Evolutionary conservation across 2,329 filamentous ascomycete genomes (phyloP).

Genomic region (Cercospora zeae-maydis): DNA sequence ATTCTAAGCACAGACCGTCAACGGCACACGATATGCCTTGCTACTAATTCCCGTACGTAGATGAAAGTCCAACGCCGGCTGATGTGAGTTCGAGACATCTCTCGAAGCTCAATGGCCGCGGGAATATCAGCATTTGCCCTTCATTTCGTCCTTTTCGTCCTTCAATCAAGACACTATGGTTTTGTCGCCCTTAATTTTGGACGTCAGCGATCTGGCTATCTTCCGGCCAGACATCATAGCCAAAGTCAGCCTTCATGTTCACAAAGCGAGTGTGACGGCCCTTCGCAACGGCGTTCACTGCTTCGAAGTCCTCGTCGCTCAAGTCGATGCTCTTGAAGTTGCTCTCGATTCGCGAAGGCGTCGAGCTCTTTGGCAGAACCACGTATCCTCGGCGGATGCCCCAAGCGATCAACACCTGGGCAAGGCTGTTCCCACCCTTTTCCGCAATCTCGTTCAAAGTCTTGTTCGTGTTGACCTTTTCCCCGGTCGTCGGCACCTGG

Average conservation of each 20-base stretch:
- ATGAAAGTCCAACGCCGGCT: neutral
- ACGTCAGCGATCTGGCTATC: slow-evolving; percentile 14
- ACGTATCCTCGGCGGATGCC: slow-evolving; percentile 63
- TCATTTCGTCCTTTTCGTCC: neutral
- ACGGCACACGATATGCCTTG: neutral
- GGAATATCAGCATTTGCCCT: neutral
- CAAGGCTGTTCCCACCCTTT: slow-evolving; percentile 56
- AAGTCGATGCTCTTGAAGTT: slow-evolving; percentile 64
- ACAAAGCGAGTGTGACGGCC: slow-evolving; percentile 68
- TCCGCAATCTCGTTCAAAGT: slow-evolving; percentile 57
- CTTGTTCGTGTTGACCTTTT: slow-evolving; percentile 60
- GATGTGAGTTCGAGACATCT: neutral
- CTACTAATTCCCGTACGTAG: neutral
- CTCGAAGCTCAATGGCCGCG: neutral
- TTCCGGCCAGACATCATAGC: slow-evolving; percentile 54
- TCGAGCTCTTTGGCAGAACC: slow-evolving; percentile 68
- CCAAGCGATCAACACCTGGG: slow-evolving; percentile 63
- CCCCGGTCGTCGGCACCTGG: slow-evolving; percentile 65
- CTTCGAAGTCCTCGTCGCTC: slow-evolving; percentile 52
- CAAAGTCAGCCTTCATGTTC: slow-evolving; percentile 79
- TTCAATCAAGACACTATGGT: neutral
- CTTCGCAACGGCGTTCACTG: slow-evolving; percentile 61
- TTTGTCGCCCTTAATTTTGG: slow-evolving; percentile 2
- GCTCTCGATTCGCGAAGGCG: slow-evolving; percentile 62
- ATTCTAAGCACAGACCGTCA: neutral